Evolutionary conservation across 257 asterid genomes (phyloP).

Genomic region (Scutellaria galericulata): DNA sequence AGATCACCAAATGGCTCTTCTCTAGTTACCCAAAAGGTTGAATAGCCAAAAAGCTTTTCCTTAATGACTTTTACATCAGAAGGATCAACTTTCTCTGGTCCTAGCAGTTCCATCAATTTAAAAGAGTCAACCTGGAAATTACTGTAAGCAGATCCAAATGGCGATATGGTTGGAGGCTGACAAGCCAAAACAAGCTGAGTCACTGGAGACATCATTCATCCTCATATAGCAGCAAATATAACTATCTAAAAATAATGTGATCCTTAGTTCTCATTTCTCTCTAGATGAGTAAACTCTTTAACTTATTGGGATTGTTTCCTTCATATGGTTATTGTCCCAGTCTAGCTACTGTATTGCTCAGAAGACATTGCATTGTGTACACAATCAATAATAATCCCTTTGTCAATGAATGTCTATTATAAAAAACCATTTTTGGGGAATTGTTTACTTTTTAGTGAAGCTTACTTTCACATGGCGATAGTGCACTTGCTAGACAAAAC

Average conservation of each 20-base stretch:
- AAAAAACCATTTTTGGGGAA: neutral
- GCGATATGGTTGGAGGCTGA: constrained; percentile 57
- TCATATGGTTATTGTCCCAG: neutral
- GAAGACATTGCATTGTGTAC: neutral
- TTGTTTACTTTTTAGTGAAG: neutral
- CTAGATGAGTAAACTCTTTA: neutral
- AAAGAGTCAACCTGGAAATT: constrained; percentile 91
- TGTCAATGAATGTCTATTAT: neutral
- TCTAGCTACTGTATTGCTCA: neutral
- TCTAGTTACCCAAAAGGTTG: constrained; percentile 92
- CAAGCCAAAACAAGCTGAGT: constrained; percentile 15
- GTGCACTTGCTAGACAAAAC: no score
- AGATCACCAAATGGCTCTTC: constrained; percentile 94
- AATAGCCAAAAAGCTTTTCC: constrained; percentile 88
- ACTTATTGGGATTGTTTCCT: neutral
- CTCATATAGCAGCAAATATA: neutral
- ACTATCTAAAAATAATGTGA: neutral
- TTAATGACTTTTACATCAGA: constrained; percentile 77
- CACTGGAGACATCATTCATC: constrained; percentile 25
- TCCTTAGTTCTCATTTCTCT: neutral
- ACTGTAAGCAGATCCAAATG: constrained; percentile 63
- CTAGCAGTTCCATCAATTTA: constrained; percentile 88
- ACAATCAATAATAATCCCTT: neutral
- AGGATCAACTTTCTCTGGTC: constrained; percentile 94
- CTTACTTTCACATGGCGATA: neutral